Evolutionary conservation across 1,284 basidiomycete species (phyloP).

Genomic region (Sanghuangporus sanghuang): DNA sequence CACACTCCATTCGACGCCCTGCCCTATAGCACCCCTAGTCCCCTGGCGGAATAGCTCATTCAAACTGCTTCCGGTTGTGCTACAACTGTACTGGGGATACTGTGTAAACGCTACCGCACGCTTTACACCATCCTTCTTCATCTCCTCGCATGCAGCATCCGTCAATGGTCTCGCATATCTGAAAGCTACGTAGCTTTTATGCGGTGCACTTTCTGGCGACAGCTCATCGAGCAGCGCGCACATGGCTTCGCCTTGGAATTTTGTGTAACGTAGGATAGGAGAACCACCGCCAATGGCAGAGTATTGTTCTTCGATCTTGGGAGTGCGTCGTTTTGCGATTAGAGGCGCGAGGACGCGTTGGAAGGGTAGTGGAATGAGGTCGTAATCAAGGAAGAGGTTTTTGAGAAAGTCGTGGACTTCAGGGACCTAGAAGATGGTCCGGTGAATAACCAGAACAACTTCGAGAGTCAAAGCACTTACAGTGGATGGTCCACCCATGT

Average conservation of each 20-base stretch:
- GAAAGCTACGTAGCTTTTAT: slow-evolving; percentile 95
- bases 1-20: slow-evolving; percentile 89
- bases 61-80: slow-evolving; percentile 94
- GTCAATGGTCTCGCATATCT: slow-evolving; percentile 91
- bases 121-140: slow-evolving; percentile 89
- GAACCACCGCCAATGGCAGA: slow-evolving; percentile 94
- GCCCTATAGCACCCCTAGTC: slow-evolving; percentile 49
- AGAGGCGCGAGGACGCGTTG: slow-evolving; percentile 84
- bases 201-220: slow-evolving; percentile 87
- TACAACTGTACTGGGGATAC: slow-evolving; percentile 99
- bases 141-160: slow-evolving; percentile 75
- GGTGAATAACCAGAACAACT: slow-evolving; percentile 14
- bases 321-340: slow-evolving; percentile 90
- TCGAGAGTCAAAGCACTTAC: slow-evolving; percentile 38
- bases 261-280: slow-evolving; percentile 93
- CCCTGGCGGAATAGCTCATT: slow-evolving; percentile 84
- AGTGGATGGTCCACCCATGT: slow-evolving; percentile 97
- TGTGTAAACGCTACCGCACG: slow-evolving; percentile 96
- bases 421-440: slow-evolving; percentile 47
- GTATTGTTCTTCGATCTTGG: slow-evolving; percentile 94
- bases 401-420: slow-evolving; percentile 91
- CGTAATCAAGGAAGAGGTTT: slow-evolving; percentile 90
- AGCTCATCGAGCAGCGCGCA: slow-evolving; percentile 89
- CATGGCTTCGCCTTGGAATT: slow-evolving; percentile 89
- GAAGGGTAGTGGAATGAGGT: slow-evolving; percentile 95